Evolutionary conservation across 2,329 filamentous ascomycete species (phyloP).

Genomic region (Aspergillus sp.): DNA sequence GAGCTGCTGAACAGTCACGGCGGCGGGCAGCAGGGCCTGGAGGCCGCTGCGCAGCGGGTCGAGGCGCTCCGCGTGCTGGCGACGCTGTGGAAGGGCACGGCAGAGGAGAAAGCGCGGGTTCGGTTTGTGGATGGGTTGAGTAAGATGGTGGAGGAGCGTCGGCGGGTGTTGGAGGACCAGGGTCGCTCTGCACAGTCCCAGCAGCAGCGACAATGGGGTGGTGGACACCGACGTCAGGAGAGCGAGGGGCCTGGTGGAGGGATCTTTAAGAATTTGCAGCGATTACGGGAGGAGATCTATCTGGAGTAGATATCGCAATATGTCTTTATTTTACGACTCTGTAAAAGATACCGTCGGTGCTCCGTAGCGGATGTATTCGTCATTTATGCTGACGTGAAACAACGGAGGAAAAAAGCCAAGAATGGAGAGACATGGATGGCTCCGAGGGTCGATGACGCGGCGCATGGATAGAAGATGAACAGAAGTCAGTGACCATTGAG

Average conservation of each 20-base stretch:
- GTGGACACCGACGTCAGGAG: slow-evolving; percentile 20
- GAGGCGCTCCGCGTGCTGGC: slow-evolving; percentile 74
- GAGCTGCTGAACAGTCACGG: slow-evolving; percentile 59
- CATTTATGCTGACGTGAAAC: neutral
- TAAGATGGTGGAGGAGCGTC: slow-evolving; percentile 76
- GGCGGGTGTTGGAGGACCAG: slow-evolving; percentile 45
- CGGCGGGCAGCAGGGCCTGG: slow-evolving; percentile 63
- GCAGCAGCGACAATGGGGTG: neutral
- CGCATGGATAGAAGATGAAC: neutral
- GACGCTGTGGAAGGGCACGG: slow-evolving; percentile 90
- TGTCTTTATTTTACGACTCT: neutral
- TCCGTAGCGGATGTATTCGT: neutral
- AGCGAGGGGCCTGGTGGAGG: slow-evolving; percentile 46
- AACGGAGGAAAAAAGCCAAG: neutral
- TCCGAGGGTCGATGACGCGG: slow-evolving; percentile 1
- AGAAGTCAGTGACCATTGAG: too few relatives aligned
- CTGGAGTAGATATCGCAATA: slow-evolving; percentile 37
- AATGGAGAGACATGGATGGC: neutral
- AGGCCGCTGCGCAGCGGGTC: slow-evolving; percentile 68
- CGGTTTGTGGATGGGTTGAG: slow-evolving; percentile 80
- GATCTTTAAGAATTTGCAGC: slow-evolving; percentile 52
- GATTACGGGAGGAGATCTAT: slow-evolving; percentile 54
- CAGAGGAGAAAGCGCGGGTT: slow-evolving; percentile 80
- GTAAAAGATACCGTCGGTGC: too few relatives aligned
- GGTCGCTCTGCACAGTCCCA: slow-evolving; percentile 29